Percentiles rank a stretch among this genome's conserved stretches.
Evolutionary conservation across 257 asterid species (phyloP).

Genomic region (Capsicum pubescens): DNA sequence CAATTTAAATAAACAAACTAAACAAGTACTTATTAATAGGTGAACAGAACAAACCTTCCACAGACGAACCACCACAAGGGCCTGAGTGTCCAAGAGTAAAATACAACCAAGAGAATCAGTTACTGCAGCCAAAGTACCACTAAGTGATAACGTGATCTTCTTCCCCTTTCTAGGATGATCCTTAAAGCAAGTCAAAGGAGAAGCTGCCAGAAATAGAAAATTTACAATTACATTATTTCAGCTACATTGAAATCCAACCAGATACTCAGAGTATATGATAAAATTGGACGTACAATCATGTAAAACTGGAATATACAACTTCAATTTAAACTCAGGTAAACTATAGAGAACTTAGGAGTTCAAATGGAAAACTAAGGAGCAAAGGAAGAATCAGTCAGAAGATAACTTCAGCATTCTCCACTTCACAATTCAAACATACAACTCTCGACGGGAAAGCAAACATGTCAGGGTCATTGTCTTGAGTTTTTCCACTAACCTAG

Average conservation of each 20-base stretch:
- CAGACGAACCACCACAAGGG: constrained; percentile 87
- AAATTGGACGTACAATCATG: constrained; percentile 18
- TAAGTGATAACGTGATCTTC: constrained; percentile 89
- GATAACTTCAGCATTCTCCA: constrained; percentile 4
- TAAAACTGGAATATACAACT: constrained; percentile 7
- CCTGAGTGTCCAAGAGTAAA: constrained; percentile 93
- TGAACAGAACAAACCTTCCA: constrained; percentile 73
- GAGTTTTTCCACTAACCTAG: not conserved
- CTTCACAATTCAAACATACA: constrained; percentile 17
- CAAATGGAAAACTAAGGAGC: not conserved
- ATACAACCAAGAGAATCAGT: constrained; percentile 98
- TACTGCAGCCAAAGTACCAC: constrained; percentile 95
- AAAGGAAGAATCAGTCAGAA: not conserved
- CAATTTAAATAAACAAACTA: not conserved
- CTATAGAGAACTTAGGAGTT: not conserved
- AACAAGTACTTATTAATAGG: not conserved
- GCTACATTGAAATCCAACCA: constrained; percentile 26
- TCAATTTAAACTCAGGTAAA: not conserved
- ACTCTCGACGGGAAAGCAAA: not conserved
- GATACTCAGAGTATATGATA: not conserved
- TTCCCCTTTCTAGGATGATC: constrained; percentile 97
- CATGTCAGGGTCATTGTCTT: not conserved
- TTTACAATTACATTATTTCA: constrained; percentile 29
- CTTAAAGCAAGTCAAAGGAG: constrained; percentile 86
- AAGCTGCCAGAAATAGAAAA: constrained; percentile 63